Conservation (phyloP, 2,329 filamentous ascomycete genomes). For the Dactylellina cionopaga region DNA sequence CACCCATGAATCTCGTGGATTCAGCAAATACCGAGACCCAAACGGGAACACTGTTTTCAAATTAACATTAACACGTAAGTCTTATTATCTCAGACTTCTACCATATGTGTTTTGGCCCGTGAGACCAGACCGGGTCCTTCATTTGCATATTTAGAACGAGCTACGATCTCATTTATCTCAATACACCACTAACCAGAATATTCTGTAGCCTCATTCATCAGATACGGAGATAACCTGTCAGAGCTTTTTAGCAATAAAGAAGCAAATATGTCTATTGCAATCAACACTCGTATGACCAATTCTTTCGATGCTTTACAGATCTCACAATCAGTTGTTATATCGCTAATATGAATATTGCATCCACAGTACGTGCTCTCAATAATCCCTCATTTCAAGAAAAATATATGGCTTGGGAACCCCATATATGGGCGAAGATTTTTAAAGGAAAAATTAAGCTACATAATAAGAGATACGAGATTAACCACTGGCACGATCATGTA, state of each 20-base stretch:
- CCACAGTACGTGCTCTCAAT: slow-evolving; percentile 12
- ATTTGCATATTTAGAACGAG: too few species aligned
- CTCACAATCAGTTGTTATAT: background rate
- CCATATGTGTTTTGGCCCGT: background rate
- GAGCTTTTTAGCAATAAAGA: slow-evolving; percentile 26
- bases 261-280: slow-evolving; percentile 30
- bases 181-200: background rate
- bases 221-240: slow-evolving; percentile 29
- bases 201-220: slow-evolving; percentile 28
- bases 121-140: too few species aligned
- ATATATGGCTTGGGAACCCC: slow-evolving; percentile 16
- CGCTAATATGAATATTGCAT: background rate
- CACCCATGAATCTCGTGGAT: slow-evolving; percentile 17
- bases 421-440: background rate
- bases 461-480: slow-evolving; percentile 11
- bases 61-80: slow-evolving; percentile 21
- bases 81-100: background rate
- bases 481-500: slow-evolving; percentile 28
- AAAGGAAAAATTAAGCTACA: background rate
- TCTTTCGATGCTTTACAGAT: background rate
- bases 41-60: slow-evolving; percentile 23
- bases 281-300: slow-evolving; percentile 27
- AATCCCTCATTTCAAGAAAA: slow-evolving; percentile 3
- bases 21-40: slow-evolving; percentile 17
- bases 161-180: too few species aligned